These are phyloP conservation scores for Saposhnikovia divaricata DNA, from an alignment of 129 eudicot genomes.

Conservation along the genomic window DNA sequence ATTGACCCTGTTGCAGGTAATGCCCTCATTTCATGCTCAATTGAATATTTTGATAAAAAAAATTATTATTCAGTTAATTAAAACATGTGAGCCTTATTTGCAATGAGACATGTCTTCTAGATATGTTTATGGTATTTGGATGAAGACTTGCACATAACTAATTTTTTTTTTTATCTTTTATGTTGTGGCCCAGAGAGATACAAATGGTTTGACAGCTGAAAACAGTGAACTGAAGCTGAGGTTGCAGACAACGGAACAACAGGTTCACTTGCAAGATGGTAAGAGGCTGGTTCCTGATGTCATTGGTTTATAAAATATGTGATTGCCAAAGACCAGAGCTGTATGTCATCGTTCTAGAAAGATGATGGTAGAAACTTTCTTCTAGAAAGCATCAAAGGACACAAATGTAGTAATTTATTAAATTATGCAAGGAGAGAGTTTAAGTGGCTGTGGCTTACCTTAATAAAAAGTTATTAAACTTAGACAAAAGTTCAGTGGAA, in stretches of 20 bases:
- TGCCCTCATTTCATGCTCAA: neutral
- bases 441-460: neutral
- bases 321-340: neutral
- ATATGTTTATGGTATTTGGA: neutral
- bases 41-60: neutral
- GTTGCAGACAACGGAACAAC: conserved; percentile 83
- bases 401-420: neutral
- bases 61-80: neutral
- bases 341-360: neutral
- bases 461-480: neutral
- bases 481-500: too few relatives aligned
- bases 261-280: conserved; percentile 94
- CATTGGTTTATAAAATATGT: neutral
- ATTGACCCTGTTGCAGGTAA: conserved; percentile 74
- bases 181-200: conserved; percentile 43
- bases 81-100: neutral
- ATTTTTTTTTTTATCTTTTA: neutral
- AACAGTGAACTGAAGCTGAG: conserved; percentile 80
- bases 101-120: neutral
- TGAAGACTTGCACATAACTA: neutral
- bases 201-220: conserved; percentile 62
- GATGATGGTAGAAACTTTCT: neutral
- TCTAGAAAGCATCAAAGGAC: neutral
- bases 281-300: conserved; percentile 15
- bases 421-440: neutral